Evolutionary conservation across 768 basidiomycete species (phyloP).

Genomic region (Tulasnella sp.): DNA sequence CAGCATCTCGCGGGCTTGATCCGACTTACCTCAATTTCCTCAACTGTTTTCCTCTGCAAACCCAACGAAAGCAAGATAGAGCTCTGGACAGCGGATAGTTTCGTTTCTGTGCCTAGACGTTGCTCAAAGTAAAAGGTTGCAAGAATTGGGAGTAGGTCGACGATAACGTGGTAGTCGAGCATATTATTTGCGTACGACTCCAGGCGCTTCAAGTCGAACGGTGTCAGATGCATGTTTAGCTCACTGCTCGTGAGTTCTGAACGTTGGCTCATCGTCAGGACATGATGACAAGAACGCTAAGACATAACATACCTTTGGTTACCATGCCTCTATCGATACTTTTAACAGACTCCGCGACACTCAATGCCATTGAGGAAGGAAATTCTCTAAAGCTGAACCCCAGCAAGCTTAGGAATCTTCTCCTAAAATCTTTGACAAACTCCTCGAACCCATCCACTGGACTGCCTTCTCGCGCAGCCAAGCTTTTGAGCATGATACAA

Average conservation of each 20-base stretch:
- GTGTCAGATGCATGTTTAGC: constrained; percentile 53
- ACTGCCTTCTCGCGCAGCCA: constrained; percentile 49
- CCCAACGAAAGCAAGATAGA: constrained; percentile 84
- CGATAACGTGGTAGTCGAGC: constrained; percentile 91
- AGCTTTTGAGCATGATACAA: constrained; percentile 83
- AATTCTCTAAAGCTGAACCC: constrained; percentile 96
- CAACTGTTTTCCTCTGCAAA: constrained; percentile 75
- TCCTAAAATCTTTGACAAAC: constrained; percentile 80
- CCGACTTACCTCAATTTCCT: constrained; percentile 63
- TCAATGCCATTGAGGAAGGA: constrained; percentile 72
- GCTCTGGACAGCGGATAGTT: constrained; percentile 76
- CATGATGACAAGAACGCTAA: too few relatives aligned
- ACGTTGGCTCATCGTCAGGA: constrained; percentile 16
- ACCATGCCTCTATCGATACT: constrained; percentile 26
- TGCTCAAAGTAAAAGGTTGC: constrained; percentile 76
- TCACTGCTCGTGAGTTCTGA: constrained; percentile 39
- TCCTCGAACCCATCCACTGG: constrained; percentile 67
- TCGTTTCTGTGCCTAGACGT: constrained; percentile 43
- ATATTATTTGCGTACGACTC: constrained; percentile 92
- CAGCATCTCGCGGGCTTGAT: neutral
- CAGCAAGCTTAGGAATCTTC: constrained; percentile 74
- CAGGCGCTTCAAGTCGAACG: constrained; percentile 91
- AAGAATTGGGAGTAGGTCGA: constrained; percentile 77
- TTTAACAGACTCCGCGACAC: constrained; percentile 76
- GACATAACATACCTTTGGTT: constrained; percentile 4